Evolutionary conservation across 2,329 filamentous ascomycete species (phyloP).

Genomic region (Botrytis fragariae): DNA sequence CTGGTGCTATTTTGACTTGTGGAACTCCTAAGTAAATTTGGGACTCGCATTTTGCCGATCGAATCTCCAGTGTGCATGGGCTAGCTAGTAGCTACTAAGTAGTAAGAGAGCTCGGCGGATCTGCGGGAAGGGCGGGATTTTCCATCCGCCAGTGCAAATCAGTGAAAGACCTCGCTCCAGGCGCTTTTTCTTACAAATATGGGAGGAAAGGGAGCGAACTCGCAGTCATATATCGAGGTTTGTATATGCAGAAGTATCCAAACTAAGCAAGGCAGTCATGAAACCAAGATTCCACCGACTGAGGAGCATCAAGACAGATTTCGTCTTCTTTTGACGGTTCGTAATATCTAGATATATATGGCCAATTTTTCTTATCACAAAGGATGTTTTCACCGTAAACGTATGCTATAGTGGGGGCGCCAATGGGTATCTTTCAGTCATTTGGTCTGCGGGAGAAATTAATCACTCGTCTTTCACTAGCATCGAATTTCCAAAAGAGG

Average conservation of each 20-base stretch:
- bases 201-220: not conserved
- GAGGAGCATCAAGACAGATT: not conserved
- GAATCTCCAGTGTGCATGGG: not conserved
- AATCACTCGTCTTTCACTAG: not conserved
- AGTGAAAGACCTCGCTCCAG: not conserved
- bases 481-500: not conserved
- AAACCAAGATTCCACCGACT: not conserved
- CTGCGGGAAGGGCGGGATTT: not conserved
- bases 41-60: not conserved
- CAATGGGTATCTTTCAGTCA: not conserved
- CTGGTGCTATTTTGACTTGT: accelerated
- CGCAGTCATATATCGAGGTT: not conserved
- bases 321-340: not conserved
- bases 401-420: accelerated
- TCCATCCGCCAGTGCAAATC: accelerated
- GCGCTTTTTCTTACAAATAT: not conserved
- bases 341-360: not conserved
- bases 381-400: not conserved
- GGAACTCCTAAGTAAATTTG: not conserved
- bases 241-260: not conserved
- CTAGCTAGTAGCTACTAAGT: not conserved
- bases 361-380: not conserved
- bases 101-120: accelerated
- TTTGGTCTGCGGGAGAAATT: not conserved
- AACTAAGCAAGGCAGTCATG: not conserved